phyloP scores from a whole-genome alignment of 2,329 filamentous ascomycete genomes.

The Nothomitra cinnamomea region DNA sequence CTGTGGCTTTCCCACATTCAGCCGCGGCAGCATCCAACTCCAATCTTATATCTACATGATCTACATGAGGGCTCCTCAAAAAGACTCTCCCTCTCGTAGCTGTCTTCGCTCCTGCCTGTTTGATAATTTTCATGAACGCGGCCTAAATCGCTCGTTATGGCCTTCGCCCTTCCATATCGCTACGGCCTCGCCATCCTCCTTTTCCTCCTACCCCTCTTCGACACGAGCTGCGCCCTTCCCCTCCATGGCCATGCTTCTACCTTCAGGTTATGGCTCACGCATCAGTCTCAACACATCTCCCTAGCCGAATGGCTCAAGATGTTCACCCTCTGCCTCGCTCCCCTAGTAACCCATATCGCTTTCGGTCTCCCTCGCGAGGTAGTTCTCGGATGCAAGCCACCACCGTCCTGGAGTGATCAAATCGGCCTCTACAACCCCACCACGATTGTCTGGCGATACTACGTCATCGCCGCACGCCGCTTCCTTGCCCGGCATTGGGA shows the following conservation, averaged over 20 bases:
- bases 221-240: not conserved
- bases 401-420: not conserved
- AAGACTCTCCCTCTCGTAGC: no score
- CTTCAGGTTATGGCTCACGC: not conserved
- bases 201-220: not conserved
- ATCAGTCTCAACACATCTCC: not conserved
- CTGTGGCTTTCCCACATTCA: no score
- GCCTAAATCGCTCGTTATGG: no score
- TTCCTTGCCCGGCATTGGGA: not conserved
- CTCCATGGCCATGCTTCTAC: not conserved
- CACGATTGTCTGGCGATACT: not conserved
- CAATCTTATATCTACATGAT: no score
- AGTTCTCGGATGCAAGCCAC: not conserved
- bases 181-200: not conserved
- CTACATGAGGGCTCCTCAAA: no score
- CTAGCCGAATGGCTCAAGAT: not conserved
- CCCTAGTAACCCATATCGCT: not conserved
- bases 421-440: not conserved
- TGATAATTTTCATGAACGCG: no score
- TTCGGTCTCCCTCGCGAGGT: not conserved
- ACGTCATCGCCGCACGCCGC: not conserved
- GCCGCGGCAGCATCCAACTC: no score
- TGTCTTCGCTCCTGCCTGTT: no score
- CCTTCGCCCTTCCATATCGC: no score
- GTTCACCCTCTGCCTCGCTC: not conserved